A percentile compares a stretch with the other conserved stretches of the same genome.
These are phyloP conservation scores for Alternaria arbusti DNA, from an alignment of 2,329 filamentous ascomycete species.

Conservation along the genomic window DNA sequence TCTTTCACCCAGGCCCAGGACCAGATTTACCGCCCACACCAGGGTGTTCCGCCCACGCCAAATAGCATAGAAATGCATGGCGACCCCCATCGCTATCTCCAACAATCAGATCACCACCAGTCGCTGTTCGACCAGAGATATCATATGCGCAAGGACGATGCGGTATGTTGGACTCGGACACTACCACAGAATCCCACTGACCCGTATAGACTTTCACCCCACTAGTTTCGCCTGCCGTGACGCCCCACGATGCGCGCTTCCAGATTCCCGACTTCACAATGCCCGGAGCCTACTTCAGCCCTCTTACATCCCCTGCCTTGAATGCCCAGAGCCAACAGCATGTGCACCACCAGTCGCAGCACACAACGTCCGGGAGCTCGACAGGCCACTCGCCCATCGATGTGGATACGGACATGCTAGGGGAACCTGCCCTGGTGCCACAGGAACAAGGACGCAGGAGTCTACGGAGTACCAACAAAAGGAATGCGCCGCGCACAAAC, in stretches of 20 bases:
- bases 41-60: constrained; percentile 77
- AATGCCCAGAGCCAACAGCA: constrained; percentile 67
- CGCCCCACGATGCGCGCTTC: constrained; percentile 76
- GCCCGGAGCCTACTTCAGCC: constrained; percentile 79
- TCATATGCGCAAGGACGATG: constrained; percentile 71
- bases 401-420: constrained; percentile 54
- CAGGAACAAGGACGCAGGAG: constrained; percentile 53
- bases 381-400: constrained; percentile 58
- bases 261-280: constrained; percentile 63
- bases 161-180: constrained; percentile 55
- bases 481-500: constrained; percentile 56
- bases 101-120: constrained; percentile 62
- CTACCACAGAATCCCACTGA: constrained; percentile 21
- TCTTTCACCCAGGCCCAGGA: constrained; percentile 52
- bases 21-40: constrained; percentile 56
- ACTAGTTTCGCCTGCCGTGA: constrained; percentile 82
- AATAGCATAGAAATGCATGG: constrained; percentile 79
- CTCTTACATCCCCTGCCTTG: constrained; percentile 79
- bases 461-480: constrained; percentile 53
- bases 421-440: constrained; percentile 41
- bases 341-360: constrained; percentile 42
- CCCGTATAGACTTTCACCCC: constrained; percentile 77
- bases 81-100: constrained; percentile 63
- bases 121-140: constrained; percentile 70
- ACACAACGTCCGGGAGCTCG: constrained; percentile 57